Evolutionary conservation across 169 alveolate species (phyloP), one percentile per base, ranked within the genome.

Genomic region (Plasmodium berghei): DNA sequence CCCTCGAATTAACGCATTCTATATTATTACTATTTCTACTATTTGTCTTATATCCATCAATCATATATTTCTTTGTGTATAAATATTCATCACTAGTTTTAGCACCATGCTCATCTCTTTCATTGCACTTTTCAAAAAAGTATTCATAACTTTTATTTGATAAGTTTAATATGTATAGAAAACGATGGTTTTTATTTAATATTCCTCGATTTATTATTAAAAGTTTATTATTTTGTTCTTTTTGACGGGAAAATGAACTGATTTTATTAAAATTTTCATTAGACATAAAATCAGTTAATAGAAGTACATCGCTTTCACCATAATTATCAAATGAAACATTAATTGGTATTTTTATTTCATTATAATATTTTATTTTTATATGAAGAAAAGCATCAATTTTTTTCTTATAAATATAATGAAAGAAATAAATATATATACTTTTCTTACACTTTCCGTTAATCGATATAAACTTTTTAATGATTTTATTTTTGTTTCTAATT

Each of bases 1-100:
- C 90, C 64, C 48, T 80, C 18, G 49, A 28, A 61, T 80, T 80
- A 42, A 67, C 56, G 69, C 90, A 80, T 42, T 80, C 90, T n/a
- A 61, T 49, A 54, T 34, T 42, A 28, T 67, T 80, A 61, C 42
- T 72, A 28, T 22, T 55, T n/a, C 34, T 80, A 9, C 49, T 49
- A 55, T 40, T 74, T 12, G 42, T 12, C 42, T 34, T 16, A 20
- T 63, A 63, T 24, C 55, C 28, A 9, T 54, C 69, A 58, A 9
- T 45, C 10, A 49, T 24, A 12, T 54, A 42, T 5, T 54, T 54
- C 14, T 61, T 55, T 20, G 22, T 12, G 45, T 16, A 24, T 49
- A 40, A 5, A 45, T 18, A 14, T 16, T n/a, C 9, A 14, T 26
- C 45, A 1, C 46, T 9, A 42, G 16, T 62, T 9, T 59, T 58